These are phyloP conservation scores for Trichophyton benhamiae DNA, from an alignment of 2,329 filamentous ascomycete species.

Conservation along the genomic window DNA sequence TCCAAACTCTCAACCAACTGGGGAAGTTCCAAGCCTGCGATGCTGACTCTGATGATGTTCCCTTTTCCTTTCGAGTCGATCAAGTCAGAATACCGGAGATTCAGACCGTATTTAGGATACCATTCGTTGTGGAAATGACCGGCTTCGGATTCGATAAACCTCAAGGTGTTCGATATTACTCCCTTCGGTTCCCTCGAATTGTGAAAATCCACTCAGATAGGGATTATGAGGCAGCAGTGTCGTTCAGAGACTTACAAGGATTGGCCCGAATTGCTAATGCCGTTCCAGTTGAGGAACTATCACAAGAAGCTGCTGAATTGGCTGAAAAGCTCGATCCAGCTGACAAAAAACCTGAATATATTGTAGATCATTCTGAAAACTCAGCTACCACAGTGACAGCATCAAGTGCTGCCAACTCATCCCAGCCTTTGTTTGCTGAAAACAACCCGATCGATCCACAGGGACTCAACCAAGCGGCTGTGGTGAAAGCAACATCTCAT, in stretches of 20 bases:
- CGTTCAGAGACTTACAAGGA: slow-evolving; percentile 57
- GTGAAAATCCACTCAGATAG: slow-evolving; percentile 69
- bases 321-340: slow-evolving; percentile 7
- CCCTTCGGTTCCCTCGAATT: slow-evolving; percentile 63
- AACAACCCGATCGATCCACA: not conserved
- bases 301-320: slow-evolving; percentile 11
- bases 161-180: slow-evolving; percentile 57
- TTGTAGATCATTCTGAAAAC: slow-evolving; percentile 10
- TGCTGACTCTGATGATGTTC: slow-evolving; percentile 19
- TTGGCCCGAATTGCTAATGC: slow-evolving; percentile 49
- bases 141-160: slow-evolving; percentile 69
- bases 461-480: not conserved
- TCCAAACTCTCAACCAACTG: slow-evolving; percentile 40
- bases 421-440: not conserved
- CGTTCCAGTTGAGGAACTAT: slow-evolving; percentile 22
- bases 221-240: slow-evolving; percentile 53
- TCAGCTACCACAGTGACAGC: slow-evolving; percentile 2
- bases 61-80: slow-evolving; percentile 39
- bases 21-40: slow-evolving; percentile 36
- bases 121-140: slow-evolving; percentile 66
- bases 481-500: not conserved
- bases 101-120: slow-evolving; percentile 49
- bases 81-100: slow-evolving; percentile 26
- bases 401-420: not conserved
- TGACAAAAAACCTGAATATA: slow-evolving; percentile 10